Evolutionary conservation across 176 grass and related monocot species (phyloP), one percentile per base, ranked within the genome.

Genomic region (Oryza nivara): DNA sequence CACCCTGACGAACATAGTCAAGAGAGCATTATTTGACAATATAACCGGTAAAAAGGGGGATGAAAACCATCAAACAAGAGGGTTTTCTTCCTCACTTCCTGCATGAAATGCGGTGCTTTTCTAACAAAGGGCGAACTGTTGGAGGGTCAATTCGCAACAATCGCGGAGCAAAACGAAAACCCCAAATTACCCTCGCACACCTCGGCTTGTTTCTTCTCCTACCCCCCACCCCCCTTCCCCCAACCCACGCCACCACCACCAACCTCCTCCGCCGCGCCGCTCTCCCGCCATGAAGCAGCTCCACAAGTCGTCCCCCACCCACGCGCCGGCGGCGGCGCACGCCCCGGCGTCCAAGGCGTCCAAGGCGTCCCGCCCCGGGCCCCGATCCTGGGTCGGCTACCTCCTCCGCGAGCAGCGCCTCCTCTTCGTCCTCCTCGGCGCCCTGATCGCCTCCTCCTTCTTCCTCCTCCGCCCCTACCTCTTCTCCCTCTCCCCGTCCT

Each of bases 401-500:
- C 64, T 99, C 84, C 90, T 99, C 65, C 90, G 91, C 73, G 97
- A 99, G 90, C 93, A 99, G 84, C 91, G 97, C 68, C 92, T 96
- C 52, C 88, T 99, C 43, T 99, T 99, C 90, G 90, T 99, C 86
- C 79, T 99, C 74, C 85, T 95, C 51, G 97, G 97, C 64, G 97
- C 97, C 54, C 84, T 96, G 75, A 90, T 99, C 86, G 97, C 97
- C 48, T 92, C 97, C n/a, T 91, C 88, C 51, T 96, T 96, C 84
- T 99, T 99, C 92, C 88, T 99, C 72, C 90, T 99, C 30, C 92
- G 91, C 22, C 97, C 97, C 72, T 96, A 90, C 80, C 67, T 92
- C 67, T 90, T 92, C 67, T 90, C 86, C 15, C 67, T 87, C 6
- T 83, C 88, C 9, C 40, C 61, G 9, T 52, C 88, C 44, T 79